Evolutionary conservation across 805 yeast genomes (phyloP).

Genomic region (Candida arabinofermentans): DNA sequence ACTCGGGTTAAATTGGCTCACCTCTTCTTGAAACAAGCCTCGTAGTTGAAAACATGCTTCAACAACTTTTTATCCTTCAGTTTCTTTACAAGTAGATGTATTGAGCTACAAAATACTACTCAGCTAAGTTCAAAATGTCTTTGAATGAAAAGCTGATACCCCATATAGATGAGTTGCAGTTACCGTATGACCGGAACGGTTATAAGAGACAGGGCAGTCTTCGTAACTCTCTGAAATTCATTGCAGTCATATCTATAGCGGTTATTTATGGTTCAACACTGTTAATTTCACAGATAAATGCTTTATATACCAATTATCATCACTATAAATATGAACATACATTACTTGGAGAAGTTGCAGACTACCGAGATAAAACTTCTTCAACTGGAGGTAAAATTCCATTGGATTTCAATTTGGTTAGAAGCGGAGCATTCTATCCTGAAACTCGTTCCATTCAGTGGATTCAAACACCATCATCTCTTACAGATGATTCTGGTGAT

Average conservation of each 20-base stretch:
- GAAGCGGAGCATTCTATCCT: slow-evolving; percentile 58
- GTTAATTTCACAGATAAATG: slow-evolving; percentile 18
- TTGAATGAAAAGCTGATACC: slow-evolving; percentile 4
- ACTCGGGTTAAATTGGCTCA: too few relatives aligned
- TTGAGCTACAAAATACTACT: too few relatives aligned
- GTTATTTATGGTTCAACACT: slow-evolving; percentile 23
- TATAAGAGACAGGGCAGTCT: background rate
- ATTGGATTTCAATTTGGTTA: slow-evolving; percentile 39
- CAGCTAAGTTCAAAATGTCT: background rate
- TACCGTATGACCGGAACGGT: background rate
- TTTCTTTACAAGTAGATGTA: too few relatives aligned
- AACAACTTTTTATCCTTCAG: background rate
- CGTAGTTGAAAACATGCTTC: too few relatives aligned
- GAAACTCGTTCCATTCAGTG: slow-evolving; percentile 58
- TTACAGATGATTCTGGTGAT: slow-evolving; percentile 58
- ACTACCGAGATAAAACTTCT: background rate
- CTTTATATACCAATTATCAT: slow-evolving; percentile 10
- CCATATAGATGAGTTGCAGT: background rate
- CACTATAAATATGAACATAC: slow-evolving; percentile 2
- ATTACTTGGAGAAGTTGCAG: background rate
- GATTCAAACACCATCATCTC: slow-evolving; percentile 52
- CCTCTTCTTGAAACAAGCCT: too few relatives aligned
- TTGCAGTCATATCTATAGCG: slow-evolving; percentile 8
- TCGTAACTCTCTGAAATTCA: slow-evolving; percentile 5
- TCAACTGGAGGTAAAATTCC: slow-evolving; percentile 20